Evolutionary conservation across 768 basidiomycete genomes (phyloP).

Genomic region (Cantharellus cinnabarinus): DNA sequence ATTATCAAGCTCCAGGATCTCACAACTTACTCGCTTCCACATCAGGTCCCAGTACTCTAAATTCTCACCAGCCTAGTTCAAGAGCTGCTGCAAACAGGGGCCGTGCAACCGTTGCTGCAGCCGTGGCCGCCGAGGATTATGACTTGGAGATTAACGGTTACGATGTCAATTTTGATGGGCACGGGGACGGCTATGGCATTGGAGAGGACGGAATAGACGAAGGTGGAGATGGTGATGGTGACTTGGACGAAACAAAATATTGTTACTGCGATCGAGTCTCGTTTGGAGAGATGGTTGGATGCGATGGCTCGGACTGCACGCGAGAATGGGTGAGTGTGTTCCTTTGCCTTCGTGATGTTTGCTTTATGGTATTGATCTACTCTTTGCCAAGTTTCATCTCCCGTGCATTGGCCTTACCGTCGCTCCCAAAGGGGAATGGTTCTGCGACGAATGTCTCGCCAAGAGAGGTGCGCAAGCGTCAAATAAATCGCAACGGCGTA

Average conservation of each 20-base stretch:
- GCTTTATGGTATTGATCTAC: background rate
- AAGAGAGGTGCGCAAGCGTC: background rate
- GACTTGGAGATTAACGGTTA: background rate
- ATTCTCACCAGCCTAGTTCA: background rate
- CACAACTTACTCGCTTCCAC: background rate
- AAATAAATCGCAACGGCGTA: background rate
- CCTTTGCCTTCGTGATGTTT: background rate
- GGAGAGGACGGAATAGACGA: background rate
- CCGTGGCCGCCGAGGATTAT: background rate
- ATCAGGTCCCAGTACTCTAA: background rate
- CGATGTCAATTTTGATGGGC: background rate
- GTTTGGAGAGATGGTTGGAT: constrained; percentile 22
- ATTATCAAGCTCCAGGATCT: background rate
- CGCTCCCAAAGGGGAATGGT: constrained; percentile 8
- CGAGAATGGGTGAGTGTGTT: constrained; percentile 20
- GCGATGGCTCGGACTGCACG: constrained; percentile 18
- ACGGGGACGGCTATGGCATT: background rate
- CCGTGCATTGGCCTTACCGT: constrained; percentile 3
- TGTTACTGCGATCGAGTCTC: constrained; percentile 17
- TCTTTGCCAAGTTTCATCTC: constrained; percentile 7
- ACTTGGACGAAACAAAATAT: constrained; percentile 7
- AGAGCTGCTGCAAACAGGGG: background rate
- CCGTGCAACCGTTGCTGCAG: background rate
- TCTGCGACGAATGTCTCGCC: constrained; percentile 3
- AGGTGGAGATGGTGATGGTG: constrained; percentile 1